Conservation (phyloP, 2,329 filamentous ascomycete species). For the Ophiostoma ips region DNA sequence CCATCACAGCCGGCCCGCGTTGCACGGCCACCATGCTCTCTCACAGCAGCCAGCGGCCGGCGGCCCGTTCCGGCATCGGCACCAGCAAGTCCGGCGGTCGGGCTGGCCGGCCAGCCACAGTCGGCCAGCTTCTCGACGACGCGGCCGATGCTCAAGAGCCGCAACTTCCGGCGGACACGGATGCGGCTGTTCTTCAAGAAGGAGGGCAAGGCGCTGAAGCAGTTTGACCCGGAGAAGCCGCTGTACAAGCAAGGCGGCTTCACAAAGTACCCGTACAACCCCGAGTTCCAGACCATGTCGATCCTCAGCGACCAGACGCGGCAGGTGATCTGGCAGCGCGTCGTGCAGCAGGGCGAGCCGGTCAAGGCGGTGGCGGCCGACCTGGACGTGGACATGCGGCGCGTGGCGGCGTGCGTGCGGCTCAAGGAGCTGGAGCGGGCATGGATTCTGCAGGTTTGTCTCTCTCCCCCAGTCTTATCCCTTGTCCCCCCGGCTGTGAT, state of each 20-base stretch:
- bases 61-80: background rate
- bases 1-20: background rate
- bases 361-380: slow-evolving; percentile 66
- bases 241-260: background rate
- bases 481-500: slow-evolving; percentile 30
- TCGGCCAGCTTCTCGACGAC: background rate
- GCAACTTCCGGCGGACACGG: background rate
- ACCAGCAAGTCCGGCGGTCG: no score
- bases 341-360: slow-evolving; percentile 51
- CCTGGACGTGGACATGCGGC: slow-evolving; percentile 64
- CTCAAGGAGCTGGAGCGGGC: slow-evolving; percentile 76
- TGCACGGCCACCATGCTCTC: background rate
- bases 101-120: no score
- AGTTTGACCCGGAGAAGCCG: background rate
- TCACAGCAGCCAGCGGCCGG: background rate
- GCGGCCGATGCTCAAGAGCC: background rate
- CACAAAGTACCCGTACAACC: slow-evolving; percentile 54
- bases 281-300: slow-evolving; percentile 51
- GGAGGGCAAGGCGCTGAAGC: background rate
- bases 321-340: slow-evolving; percentile 58
- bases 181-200: background rate
- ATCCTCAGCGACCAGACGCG: slow-evolving; percentile 62
- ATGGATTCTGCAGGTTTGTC: slow-evolving; percentile 60
- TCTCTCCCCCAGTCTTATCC: slow-evolving; percentile 2
- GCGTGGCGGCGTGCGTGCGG: slow-evolving; percentile 73